These are phyloP conservation scores for Ophiostoma ips DNA, from an alignment of 2,329 filamentous ascomycete genomes.

Conservation along the genomic window DNA sequence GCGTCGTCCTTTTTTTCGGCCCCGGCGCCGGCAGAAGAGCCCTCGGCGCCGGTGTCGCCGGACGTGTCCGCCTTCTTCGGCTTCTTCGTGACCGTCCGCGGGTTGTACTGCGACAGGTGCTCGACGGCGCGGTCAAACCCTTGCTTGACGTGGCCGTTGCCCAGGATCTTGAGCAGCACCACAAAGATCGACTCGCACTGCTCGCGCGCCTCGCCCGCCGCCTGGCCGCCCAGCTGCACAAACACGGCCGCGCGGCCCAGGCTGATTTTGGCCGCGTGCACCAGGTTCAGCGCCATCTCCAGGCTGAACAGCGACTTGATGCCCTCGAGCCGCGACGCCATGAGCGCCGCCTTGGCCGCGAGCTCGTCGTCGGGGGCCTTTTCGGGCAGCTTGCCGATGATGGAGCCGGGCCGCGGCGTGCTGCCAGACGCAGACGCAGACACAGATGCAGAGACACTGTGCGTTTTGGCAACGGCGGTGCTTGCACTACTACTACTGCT, in stretches of 20 bases:
- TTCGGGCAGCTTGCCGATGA: conserved; percentile 6
- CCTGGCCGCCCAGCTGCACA: conserved; percentile 63
- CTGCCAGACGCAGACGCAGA: no score
- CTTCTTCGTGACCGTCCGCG: conserved; percentile 60
- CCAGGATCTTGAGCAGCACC: conserved; percentile 66
- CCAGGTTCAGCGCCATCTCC: conserved; percentile 79
- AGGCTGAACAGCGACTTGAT: conserved; percentile 94
- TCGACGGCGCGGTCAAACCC: conserved; percentile 88
- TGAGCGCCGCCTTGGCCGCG: conserved; percentile 92
- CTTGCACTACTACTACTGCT: conserved; percentile 14
- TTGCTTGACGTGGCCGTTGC: conserved; percentile 73
- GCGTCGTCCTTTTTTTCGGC: background rate
- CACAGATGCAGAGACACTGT: no score
- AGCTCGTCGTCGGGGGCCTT: conserved; percentile 78
- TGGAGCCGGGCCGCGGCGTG: conserved; percentile 1
- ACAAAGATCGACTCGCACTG: conserved; percentile 89
- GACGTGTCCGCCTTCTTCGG: conserved; percentile 46
- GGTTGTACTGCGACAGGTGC: conserved; percentile 83
- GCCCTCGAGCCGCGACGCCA: conserved; percentile 86
- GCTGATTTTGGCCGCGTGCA: conserved; percentile 76
- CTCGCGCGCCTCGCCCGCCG: conserved; percentile 69
- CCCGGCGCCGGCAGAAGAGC: no score
- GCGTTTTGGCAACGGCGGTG: background rate
- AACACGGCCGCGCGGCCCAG: conserved; percentile 78
- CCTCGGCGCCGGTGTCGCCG: background rate